Base-by-base conservation (phyloP, 805 yeast genomes). In the Pichia membranifaciens region DNA sequence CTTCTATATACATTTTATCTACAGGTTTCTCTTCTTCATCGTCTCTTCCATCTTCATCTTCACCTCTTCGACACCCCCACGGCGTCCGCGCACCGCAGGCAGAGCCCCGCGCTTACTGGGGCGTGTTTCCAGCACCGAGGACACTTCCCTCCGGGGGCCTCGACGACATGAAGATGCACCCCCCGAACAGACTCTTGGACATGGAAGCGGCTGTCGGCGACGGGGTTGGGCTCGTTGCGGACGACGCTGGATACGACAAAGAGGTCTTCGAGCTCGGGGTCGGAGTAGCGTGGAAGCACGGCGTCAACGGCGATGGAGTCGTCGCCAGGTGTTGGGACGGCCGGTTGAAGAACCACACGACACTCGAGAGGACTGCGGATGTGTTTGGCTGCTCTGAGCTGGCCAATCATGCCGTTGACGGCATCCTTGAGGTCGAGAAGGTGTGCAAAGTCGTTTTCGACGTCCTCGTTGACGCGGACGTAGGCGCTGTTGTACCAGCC, bases 121-220 rank as follows among this genome's bases (percentile, higher is more conserved):
- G 95, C 70, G 59, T 67, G 81, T 58, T 87, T 87, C 99, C 99
- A 93, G 66, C 99, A 93, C 61, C 99, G 76, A 6, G 96, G 96
- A 62, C 99, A 93, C 58, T 89, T 89, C 36, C 20, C 36, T 17
- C 36, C 36, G 8, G 17, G 16, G 8, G 36, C 36, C 13, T n/a
- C 36, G 6, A 15, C 20, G 8, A 33, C 36, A 15, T 15, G 20
- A 15, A 33, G 20, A 7, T 15, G 36, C 6, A 33, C 36, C 13
- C 20, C 36, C 13, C 16, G 17, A 33, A 15, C 36, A 9, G 36
- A 25, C 10, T 25, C 10, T 10, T 25, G 10, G 29, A 25, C 10
- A 25, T 25, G 29, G 10, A 25, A 25, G 10, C 17, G n/a, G 36
- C 20, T 33, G 17, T 33, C 36, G 13, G 8, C 20, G n/a, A 33